Percentiles rank a stretch among this genome's conserved stretches.
phyloP scores from a whole-genome alignment of 2,329 filamentous ascomycete genomes.

The Juglanconis juglandina region DNA sequence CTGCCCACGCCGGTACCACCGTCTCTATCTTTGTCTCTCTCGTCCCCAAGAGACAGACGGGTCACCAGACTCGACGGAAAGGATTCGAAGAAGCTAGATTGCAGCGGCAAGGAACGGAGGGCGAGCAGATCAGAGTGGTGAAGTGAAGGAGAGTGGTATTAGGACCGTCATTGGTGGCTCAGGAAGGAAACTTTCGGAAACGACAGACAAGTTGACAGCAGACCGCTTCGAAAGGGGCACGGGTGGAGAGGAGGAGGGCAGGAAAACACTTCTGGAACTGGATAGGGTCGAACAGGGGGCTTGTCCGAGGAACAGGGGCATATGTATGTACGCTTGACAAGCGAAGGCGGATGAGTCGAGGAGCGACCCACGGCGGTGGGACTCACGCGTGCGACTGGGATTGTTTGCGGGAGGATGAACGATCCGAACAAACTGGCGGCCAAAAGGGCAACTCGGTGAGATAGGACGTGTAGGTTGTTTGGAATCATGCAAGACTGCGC shows the following conservation, averaged over 20 bases:
- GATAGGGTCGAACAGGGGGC: constrained; percentile 15
- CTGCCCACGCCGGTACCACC: constrained; percentile 11
- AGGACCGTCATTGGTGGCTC: constrained; percentile 8
- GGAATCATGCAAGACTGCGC: background rate
- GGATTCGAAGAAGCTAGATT: background rate
- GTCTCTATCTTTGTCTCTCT: background rate
- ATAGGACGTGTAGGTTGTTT: constrained; percentile 2
- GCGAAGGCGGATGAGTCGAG: constrained; percentile 17
- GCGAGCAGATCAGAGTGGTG: background rate
- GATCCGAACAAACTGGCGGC: background rate
- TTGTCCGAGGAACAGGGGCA: constrained; percentile 13
- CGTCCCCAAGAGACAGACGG: constrained; percentile 2
- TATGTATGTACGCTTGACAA: constrained; percentile 15
- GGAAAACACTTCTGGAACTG: constrained; percentile 16
- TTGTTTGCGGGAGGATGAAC: constrained; percentile 11
- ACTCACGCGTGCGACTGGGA: constrained; percentile 20
- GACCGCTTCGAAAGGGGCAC: constrained; percentile 19
- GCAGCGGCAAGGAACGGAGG: background rate
- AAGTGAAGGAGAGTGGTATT: background rate
- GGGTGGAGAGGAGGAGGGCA: constrained; percentile 14
- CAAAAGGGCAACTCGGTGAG: constrained; percentile 12
- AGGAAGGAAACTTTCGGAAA: constrained; percentile 11
- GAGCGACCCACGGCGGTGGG: constrained; percentile 19
- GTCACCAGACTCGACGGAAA: background rate
- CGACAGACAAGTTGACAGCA: constrained; percentile 13